These are phyloP conservation scores for Canavalia ensiformis DNA, from an alignment of 306 rosid species.

Conservation along the genomic window DNA sequence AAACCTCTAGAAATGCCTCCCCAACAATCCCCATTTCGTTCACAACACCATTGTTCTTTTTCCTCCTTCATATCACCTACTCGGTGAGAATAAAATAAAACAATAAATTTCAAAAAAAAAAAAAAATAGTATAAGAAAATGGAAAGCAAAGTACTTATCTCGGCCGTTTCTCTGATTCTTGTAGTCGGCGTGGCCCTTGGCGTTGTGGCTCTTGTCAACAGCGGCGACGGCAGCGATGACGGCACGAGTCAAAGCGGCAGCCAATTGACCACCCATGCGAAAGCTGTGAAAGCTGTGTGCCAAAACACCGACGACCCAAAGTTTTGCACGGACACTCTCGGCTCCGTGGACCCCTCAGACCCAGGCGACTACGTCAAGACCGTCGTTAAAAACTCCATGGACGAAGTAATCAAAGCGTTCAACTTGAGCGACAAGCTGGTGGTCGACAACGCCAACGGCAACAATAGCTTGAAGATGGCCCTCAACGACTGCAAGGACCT, in stretches of 20 bases:
- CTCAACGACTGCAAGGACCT: slow-evolving; percentile 72
- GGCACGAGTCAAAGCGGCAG: no score
- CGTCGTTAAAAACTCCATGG: slow-evolving; percentile 49
- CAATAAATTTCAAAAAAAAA: neutral
- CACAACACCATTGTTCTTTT: slow-evolving; percentile 22
- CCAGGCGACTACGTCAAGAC: slow-evolving; percentile 57
- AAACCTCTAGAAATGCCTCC: slow-evolving; percentile 5
- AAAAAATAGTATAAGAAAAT: slow-evolving; percentile 34
- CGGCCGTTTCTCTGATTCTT: slow-evolving; percentile 62
- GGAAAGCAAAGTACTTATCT: slow-evolving; percentile 50
- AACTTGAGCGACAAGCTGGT: slow-evolving; percentile 58
- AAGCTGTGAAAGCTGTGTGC: slow-evolving; percentile 55
- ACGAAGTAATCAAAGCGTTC: slow-evolving; percentile 52
- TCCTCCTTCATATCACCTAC: neutral
- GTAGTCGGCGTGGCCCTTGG: slow-evolving; percentile 72
- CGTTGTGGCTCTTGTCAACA: slow-evolving; percentile 51
- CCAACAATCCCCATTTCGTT: slow-evolving; percentile 9
- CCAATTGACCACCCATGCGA: slow-evolving; percentile 36
- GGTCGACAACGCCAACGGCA: neutral
- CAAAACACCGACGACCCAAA: slow-evolving; percentile 46
- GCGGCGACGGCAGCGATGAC: rapidly evolving
- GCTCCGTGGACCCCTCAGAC: slow-evolving; percentile 32
- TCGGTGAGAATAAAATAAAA: neutral
- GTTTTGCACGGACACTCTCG: slow-evolving; percentile 56
- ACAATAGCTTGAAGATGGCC: slow-evolving; percentile 51